Conservation (phyloP, 1,284 basidiomycete genomes). For the Trichosporon coremiiforme region DNA sequence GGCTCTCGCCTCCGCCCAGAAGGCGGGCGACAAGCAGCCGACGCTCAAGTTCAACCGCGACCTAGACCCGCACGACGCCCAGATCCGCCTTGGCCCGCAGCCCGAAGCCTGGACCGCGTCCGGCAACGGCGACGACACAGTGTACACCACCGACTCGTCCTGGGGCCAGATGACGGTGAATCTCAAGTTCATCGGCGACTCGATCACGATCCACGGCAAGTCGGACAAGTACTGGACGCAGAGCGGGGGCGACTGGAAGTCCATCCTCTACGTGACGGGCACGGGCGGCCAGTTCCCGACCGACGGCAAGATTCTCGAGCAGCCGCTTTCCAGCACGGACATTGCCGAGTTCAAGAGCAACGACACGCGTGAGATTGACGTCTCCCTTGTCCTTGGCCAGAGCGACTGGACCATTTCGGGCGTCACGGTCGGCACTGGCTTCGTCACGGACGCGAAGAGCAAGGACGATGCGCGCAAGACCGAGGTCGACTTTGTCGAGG, state of each 20-base stretch:
- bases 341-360: conserved; percentile 6
- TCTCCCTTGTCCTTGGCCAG: conserved; percentile 13
- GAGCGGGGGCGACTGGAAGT: neutral
- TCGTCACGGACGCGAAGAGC: conserved; percentile 10
- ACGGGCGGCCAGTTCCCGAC: conserved; percentile 10
- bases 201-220: conserved; percentile 17
- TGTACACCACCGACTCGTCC: conserved; percentile 9
- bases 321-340: neutral
- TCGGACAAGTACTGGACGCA: conserved; percentile 17
- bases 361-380: conserved; percentile 13
- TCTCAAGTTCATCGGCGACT: conserved; percentile 15
- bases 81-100: conserved; percentile 10
- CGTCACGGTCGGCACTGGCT: conserved; percentile 7
- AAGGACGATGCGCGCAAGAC: conserved; percentile 10
- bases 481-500: neutral
- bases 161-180: conserved; percentile 14
- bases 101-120: neutral
- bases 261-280: conserved; percentile 11
- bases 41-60: conserved; percentile 15
- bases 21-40: conserved; percentile 7
- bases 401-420: neutral
- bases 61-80: neutral
- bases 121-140: neutral
- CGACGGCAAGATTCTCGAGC: conserved; percentile 8
- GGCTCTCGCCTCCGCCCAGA: conserved; percentile 9